Evolutionary conservation across 768 basidiomycete genomes (phyloP).

Genomic region (Lactarius hengduanensis): DNA sequence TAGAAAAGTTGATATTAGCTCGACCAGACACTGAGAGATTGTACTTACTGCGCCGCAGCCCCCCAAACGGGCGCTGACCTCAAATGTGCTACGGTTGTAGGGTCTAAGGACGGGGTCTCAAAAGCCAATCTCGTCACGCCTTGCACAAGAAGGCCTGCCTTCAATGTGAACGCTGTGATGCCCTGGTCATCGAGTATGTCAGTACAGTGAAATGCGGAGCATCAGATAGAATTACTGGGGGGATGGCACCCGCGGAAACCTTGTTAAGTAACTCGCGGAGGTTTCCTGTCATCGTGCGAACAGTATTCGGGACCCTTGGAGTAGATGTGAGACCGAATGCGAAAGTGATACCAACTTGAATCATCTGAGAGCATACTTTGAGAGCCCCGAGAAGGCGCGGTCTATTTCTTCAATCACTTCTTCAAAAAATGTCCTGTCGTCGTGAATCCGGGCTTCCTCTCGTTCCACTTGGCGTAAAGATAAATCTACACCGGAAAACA

Average conservation of each 20-base stretch:
- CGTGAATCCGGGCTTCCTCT: slow-evolving; percentile 8
- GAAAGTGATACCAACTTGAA: neutral
- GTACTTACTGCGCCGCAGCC: slow-evolving; percentile 17
- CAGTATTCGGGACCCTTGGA: slow-evolving; percentile 10
- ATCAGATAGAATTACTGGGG: neutral
- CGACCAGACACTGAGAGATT: neutral
- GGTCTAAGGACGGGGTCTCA: neutral
- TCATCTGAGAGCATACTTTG: slow-evolving; percentile 7
- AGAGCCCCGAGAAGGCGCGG: neutral
- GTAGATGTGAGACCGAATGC: neutral
- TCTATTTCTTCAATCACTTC: slow-evolving; percentile 17
- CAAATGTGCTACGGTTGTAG: slow-evolving; percentile 15
- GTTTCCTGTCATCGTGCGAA: slow-evolving; percentile 5
- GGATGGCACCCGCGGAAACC: slow-evolving; percentile 2
- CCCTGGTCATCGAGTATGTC: slow-evolving; percentile 12
- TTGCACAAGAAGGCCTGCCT: slow-evolving; percentile 21
- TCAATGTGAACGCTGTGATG: slow-evolving; percentile 4
- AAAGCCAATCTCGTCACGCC: slow-evolving; percentile 14
- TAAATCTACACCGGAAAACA: slow-evolving; percentile 11
- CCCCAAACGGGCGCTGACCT: slow-evolving; percentile 22
- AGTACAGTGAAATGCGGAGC: neutral
- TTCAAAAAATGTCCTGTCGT: slow-evolving; percentile 14
- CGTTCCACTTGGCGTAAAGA: slow-evolving; percentile 9
- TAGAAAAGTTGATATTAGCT: neutral
- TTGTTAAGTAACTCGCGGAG: slow-evolving; percentile 14